Conservation (phyloP, 306 rosid species). For the Albizia julibrissin region DNA sequence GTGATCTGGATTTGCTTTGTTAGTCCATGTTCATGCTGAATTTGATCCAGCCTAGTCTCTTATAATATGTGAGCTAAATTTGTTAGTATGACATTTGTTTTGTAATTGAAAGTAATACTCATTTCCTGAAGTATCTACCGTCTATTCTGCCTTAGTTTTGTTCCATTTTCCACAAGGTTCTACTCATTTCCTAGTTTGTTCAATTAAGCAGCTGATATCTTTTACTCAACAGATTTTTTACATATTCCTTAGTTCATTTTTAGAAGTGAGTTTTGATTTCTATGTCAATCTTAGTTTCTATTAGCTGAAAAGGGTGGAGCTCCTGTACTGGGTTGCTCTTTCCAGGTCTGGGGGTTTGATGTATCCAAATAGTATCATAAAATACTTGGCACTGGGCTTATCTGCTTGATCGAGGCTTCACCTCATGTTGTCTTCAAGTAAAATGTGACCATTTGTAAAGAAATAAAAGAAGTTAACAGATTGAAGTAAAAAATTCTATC, state of each 20-base stretch:
- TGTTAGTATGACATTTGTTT: neutral
- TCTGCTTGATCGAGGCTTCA: neutral
- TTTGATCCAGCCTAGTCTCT: slow-evolving; percentile 1
- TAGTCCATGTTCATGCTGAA: slow-evolving; percentile 6
- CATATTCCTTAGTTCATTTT: neutral
- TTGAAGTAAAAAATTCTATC: neutral
- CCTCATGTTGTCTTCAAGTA: neutral
- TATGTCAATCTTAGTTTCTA: neutral
- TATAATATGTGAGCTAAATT: slow-evolving; percentile 5
- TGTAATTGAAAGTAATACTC: slow-evolving; percentile 12
- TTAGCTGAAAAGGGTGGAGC: neutral
- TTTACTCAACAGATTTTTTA: neutral
- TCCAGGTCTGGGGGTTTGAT: neutral
- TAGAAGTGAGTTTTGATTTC: slow-evolving; percentile 18
- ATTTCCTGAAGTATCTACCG: neutral
- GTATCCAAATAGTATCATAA: neutral
- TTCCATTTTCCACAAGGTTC: slow-evolving; percentile 6
- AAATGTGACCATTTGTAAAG: neutral
- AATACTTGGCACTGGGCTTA: neutral
- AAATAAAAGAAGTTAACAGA: neutral
- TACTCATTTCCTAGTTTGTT: too few relatives aligned
- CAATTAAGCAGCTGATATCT: neutral
- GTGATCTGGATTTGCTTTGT: slow-evolving; percentile 3
- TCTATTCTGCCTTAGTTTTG: neutral
- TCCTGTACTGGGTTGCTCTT: neutral